Evolutionary conservation across 139 green algal species (phyloP).

Genomic region (Trebouxia sp.): DNA sequence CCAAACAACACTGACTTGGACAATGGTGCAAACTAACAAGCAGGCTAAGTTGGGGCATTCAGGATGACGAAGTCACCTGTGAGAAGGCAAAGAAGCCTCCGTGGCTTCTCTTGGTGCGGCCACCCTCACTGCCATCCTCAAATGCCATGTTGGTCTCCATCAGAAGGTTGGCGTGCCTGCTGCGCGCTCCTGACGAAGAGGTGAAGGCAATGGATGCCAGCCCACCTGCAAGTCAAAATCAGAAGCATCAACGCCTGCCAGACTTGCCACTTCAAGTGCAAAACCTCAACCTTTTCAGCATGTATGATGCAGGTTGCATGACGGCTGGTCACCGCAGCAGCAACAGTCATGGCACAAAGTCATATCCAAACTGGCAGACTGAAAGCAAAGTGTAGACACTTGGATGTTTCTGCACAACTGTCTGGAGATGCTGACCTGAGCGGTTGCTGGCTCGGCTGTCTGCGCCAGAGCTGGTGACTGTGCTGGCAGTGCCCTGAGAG

Average conservation of each 20-base stretch:
- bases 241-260: too few species aligned
- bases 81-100: constrained; percentile 30
- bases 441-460: background rate
- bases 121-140: constrained; percentile 20
- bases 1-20: background rate
- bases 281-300: too few species aligned
- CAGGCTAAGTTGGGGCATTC: background rate
- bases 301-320: too few species aligned
- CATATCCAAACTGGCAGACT: too few species aligned
- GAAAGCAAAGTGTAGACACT: too few species aligned
- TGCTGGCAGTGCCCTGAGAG: constrained; percentile 5
- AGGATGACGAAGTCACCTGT: background rate
- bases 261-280: too few species aligned
- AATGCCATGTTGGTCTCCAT: constrained; percentile 25
- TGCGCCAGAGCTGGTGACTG: background rate
- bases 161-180: background rate
- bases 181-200: background rate
- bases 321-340: too few species aligned
- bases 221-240: too few species aligned
- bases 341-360: too few species aligned
- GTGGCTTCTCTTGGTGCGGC: constrained; percentile 19
- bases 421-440: too few species aligned
- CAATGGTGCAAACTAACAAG: background rate
- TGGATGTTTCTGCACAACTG: too few species aligned
- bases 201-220: constrained; percentile 19